phyloP scores from a whole-genome alignment of 78 protist species.

The Chrysochromulina tobinii region DNA sequence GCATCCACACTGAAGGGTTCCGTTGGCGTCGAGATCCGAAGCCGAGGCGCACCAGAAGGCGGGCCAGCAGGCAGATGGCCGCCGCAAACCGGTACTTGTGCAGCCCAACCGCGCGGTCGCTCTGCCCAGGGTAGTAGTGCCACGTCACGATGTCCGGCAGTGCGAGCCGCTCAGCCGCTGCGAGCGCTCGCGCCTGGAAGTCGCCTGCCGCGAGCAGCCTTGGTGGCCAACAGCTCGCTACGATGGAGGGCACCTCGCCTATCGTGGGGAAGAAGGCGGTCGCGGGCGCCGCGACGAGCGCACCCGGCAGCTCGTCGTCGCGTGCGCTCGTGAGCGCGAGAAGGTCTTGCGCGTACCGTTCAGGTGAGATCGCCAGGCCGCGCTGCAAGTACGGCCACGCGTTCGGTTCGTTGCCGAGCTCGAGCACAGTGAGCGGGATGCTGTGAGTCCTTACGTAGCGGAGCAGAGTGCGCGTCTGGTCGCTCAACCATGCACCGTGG shows the following conservation, averaged over 20 bases:
- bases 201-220: not conserved
- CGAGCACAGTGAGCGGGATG: not conserved
- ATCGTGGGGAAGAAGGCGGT: not conserved
- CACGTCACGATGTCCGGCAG: not conserved
- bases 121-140: slow-evolving; percentile 24
- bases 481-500: not conserved
- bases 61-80: too few species aligned
- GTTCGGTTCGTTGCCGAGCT: slow-evolving; percentile 14
- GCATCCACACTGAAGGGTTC: too few species aligned
- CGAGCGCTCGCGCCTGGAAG: not conserved
- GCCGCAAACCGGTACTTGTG: not conserved
- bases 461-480: not conserved
- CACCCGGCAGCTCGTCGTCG: not conserved
- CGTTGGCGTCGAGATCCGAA: too few species aligned
- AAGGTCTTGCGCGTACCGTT: not conserved
- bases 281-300: not conserved
- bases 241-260: not conserved
- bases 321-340: not conserved
- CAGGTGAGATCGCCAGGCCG: not conserved
- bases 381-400: slow-evolving; percentile 8
- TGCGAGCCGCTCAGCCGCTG: not conserved
- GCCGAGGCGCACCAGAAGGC: too few species aligned
- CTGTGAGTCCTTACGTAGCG: not conserved
- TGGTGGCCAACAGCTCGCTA: not conserved
- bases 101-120: not conserved